Percentiles rank a stretch among this genome's conserved stretches.
Evolutionary conservation across 345 rosid species (phyloP).

Genomic region (Boechera stricta): DNA sequence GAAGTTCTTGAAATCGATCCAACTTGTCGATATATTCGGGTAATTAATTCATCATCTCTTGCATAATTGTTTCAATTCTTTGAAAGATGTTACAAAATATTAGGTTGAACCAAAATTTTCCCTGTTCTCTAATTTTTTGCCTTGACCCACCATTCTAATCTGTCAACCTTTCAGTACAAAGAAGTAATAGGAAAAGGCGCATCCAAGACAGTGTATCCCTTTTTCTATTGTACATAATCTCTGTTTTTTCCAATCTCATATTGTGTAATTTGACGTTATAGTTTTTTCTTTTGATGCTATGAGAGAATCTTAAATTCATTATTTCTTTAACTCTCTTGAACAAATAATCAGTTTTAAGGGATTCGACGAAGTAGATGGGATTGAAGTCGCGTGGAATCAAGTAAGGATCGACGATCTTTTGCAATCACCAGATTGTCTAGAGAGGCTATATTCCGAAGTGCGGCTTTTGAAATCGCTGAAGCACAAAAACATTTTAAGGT

Average conservation of each 20-base stretch:
- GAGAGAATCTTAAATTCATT: constrained; percentile 1
- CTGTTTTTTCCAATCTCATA: not conserved
- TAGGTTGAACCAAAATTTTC: not conserved
- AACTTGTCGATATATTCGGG: constrained; percentile 22
- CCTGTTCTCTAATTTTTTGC: not conserved
- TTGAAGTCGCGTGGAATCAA: constrained; percentile 98
- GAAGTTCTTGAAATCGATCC: constrained; percentile 18
- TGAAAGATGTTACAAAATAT: not conserved
- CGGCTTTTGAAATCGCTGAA: constrained; percentile 81
- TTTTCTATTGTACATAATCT: not conserved
- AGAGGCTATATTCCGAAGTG: constrained; percentile 89
- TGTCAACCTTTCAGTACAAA: constrained; percentile 6
- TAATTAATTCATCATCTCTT: not conserved
- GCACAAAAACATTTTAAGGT: constrained; percentile 75
- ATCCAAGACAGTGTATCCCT: constrained; percentile 18
- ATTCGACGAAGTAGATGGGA: constrained; percentile 86
- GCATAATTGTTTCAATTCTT: not conserved
- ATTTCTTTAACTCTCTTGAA: not conserved
- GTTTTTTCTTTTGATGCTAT: not conserved
- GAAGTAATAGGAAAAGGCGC: constrained; percentile 18
- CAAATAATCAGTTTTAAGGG: constrained; percentile 68
- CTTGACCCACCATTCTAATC: not conserved
- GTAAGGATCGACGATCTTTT: constrained; percentile 80
- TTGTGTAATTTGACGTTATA: not conserved
- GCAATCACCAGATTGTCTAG: constrained; percentile 84